Base-by-base conservation (phyloP, 2,329 filamentous ascomycete genomes). In the Plectosphaerella sp. region DNA sequence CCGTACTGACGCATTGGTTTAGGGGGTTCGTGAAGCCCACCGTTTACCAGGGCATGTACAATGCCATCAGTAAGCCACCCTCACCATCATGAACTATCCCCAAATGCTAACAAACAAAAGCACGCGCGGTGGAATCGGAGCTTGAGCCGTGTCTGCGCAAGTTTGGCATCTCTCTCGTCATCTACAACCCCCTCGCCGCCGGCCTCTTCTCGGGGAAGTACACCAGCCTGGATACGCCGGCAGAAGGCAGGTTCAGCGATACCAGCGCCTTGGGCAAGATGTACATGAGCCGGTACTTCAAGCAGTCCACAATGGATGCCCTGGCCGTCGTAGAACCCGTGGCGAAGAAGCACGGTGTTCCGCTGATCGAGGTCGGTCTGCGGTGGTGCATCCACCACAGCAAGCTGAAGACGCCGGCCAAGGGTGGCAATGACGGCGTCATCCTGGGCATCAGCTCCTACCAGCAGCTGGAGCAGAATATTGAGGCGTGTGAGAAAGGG, bases 11-110 rank as follows among this genome's bases (percentile, higher is more conserved):
- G 8, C 11, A 7, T 10, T 33, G 4, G 8, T 33, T 33, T 7
- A 79, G 83, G 57, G 80, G 80, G 24, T 90, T 84, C 83, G 85
- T 90, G 15, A 77, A 61, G 12, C 88, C 88, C 0, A 87, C 82
- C 1, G 83, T 91, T 51, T 91, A 88, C 66, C 87, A 91, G 64
- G 88, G 76, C 55, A 89, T 90, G 83, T 88, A 88, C 65, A 67
- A 68, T 14, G 54, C 57, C 33, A 58, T 64, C 18, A 33, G 28
- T 54, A 63, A 15, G 25, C 22, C 11, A 2, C 11, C 80, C 84
- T 47, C 28, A 33, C 8, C 4, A 33, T 33, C 28, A 33, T 9
- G 4, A 33, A 33, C 8, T 84, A 33, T 12, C 11, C 28, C 11
- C 28, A 5, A 33, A 33, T 33, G 28, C 28, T 33, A 12, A 33